Conservation (phyloP, 1,284 basidiomycete genomes). For the Moniliophthora roreri region DNA sequence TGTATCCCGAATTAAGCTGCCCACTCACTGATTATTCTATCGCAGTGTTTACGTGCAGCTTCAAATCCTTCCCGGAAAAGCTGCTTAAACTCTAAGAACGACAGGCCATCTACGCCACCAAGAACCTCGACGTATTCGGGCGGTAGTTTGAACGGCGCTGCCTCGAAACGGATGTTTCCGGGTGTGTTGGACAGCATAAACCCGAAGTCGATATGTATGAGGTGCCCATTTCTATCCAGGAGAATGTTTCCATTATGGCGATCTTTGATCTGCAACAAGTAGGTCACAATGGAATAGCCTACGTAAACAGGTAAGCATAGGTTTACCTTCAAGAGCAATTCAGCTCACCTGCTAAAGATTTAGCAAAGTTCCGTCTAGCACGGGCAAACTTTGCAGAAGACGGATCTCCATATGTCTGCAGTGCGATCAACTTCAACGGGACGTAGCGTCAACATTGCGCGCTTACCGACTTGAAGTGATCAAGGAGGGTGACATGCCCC, state of each 20-base stretch:
- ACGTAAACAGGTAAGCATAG: not conserved
- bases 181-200: constrained; percentile 98
- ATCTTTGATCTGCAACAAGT: constrained; percentile 97
- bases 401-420: constrained; percentile 87
- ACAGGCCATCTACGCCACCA: constrained; percentile 79
- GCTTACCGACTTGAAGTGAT: constrained; percentile 85
- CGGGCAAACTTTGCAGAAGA: constrained; percentile 83
- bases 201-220: constrained; percentile 97
- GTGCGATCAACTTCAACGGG: constrained; percentile 1
- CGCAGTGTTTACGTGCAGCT: constrained; percentile 93
- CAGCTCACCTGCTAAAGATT: constrained; percentile 80
- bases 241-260: constrained; percentile 99
- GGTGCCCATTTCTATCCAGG: constrained; percentile 91
- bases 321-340: not conserved
- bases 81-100: constrained; percentile 84
- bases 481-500: constrained; percentile 84
- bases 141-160: constrained; percentile 96
- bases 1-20: not conserved
- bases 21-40: constrained; percentile 88
- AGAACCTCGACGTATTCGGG: constrained; percentile 96
- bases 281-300: constrained; percentile 95
- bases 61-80: constrained; percentile 95
- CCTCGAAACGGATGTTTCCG: constrained; percentile 97
- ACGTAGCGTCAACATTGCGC: constrained; percentile 1
- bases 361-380: constrained; percentile 90